Evolutionary conservation across 768 basidiomycete species (phyloP).

Genomic region (Gloeophyllum trabeum): DNA sequence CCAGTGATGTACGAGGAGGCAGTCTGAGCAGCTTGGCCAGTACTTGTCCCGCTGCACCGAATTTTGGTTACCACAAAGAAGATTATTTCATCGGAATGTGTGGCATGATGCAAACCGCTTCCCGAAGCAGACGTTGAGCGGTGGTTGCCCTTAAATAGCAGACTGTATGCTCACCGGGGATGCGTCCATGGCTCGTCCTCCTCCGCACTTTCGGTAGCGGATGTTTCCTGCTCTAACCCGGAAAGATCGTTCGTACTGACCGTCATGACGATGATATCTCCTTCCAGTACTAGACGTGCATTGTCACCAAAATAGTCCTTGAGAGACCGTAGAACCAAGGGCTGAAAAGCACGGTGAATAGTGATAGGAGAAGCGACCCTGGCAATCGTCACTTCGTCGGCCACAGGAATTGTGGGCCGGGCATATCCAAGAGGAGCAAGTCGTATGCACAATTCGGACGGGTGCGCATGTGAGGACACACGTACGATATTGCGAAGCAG

Average conservation of each 20-base stretch:
- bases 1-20: no score
- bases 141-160: not conserved
- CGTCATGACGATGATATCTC: constrained; percentile 59
- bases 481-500: constrained; percentile 42
- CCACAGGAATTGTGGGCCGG: constrained; percentile 53
- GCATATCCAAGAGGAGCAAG: constrained; percentile 52
- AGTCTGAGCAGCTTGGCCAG: no score
- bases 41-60: constrained; percentile 49
- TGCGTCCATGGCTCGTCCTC: constrained; percentile 1
- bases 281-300: constrained; percentile 53
- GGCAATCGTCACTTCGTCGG: constrained; percentile 60
- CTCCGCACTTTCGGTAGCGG: no score
- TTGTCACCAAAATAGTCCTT: constrained; percentile 46
- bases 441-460: constrained; percentile 23
- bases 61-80: constrained; percentile 76
- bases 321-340: constrained; percentile 46
- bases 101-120: constrained; percentile 1
- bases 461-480: constrained; percentile 11
- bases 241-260: constrained; percentile 38
- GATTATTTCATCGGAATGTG: constrained; percentile 33
- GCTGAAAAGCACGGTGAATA: constrained; percentile 51
- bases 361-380: constrained; percentile 72
- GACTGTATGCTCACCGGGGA: not conserved
- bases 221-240: no score
- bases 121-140: not conserved